A percentile compares a stretch with the other conserved stretches of the same genome.
Conservation (phyloP, 2,329 filamentous ascomycete species). For the Thelonectria rubi region DNA sequence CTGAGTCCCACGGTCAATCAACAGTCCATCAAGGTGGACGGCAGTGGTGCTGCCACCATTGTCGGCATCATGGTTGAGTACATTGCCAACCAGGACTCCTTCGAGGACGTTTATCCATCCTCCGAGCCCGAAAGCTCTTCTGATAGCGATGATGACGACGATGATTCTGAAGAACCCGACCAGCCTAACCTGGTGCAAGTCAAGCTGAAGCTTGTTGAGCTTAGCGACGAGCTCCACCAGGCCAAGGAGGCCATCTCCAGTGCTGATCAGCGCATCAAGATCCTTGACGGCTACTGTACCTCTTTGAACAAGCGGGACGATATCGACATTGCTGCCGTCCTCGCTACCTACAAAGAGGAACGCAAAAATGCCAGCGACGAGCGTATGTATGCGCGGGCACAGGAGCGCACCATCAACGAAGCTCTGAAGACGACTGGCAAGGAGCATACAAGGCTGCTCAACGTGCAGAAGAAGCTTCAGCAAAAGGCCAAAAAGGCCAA, state of each 20-base stretch:
- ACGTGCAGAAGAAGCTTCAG: slow-evolving; percentile 41
- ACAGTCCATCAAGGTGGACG: slow-evolving; percentile 69
- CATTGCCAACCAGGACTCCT: slow-evolving; percentile 63
- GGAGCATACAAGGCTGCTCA: slow-evolving; percentile 46
- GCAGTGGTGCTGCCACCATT: slow-evolving; percentile 63
- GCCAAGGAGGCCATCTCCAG: slow-evolving; percentile 37
- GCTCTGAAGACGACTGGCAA: slow-evolving; percentile 46
- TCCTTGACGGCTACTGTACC: slow-evolving; percentile 53
- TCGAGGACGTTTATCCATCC: slow-evolving; percentile 63
- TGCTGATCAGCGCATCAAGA: slow-evolving; percentile 48
- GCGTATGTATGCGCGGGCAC: slow-evolving; percentile 46
- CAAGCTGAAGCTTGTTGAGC: slow-evolving; percentile 43
- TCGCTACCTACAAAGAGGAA: slow-evolving; percentile 55
- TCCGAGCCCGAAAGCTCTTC: slow-evolving; percentile 50
- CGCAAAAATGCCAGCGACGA: slow-evolving; percentile 55
- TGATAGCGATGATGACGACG: slow-evolving; percentile 42
- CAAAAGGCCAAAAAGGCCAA: slow-evolving; percentile 43
- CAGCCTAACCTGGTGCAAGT: slow-evolving; percentile 37
- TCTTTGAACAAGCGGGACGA: slow-evolving; percentile 47
- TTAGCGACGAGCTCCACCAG: slow-evolving; percentile 37
- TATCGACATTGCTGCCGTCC: slow-evolving; percentile 47
- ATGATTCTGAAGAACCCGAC: slow-evolving; percentile 40
- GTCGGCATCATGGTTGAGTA: slow-evolving; percentile 69
- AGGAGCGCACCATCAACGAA: slow-evolving; percentile 46
- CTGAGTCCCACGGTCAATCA: slow-evolving; percentile 65